A percentile compares a stretch with the other conserved stretches of the same genome.
These are phyloP conservation scores for Marsdenia floribunda DNA, from an alignment of 257 asterid species.

Conservation along the genomic window DNA sequence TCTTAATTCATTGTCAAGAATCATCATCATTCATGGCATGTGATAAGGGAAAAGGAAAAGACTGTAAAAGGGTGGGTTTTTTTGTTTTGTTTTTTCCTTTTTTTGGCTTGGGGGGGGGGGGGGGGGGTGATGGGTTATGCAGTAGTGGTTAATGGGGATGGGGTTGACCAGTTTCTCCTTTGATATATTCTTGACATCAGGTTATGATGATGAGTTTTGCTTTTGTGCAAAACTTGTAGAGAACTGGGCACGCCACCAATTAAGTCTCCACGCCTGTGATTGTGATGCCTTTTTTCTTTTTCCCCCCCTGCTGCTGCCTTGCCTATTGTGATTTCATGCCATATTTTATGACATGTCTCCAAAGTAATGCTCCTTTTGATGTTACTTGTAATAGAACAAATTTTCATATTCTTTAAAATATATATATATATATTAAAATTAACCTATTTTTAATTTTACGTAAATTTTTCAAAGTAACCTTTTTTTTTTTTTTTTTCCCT, in stretches of 20 bases:
- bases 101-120: neutral
- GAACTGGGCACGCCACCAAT: conserved; percentile 15
- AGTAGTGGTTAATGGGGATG: neutral
- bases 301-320: neutral
- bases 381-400: no score
- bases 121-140: neutral
- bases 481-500: no score
- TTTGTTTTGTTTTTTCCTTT: no score
- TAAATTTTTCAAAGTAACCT: no score
- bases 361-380: no score
- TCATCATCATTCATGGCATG: conserved; percentile 9
- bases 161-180: conserved; percentile 4
- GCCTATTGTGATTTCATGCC: neutral
- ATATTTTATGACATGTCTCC: neutral
- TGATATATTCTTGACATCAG: conserved; percentile 2
- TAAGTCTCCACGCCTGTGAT: conserved; percentile 17
- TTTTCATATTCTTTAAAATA: no score
- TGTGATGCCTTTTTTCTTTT: neutral
- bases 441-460: no score
- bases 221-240: conserved; percentile 7
- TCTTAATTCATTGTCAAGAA: conserved; percentile 9
- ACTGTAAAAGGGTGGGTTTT: neutral
- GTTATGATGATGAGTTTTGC: conserved; percentile 8
- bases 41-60: conserved; percentile 1
- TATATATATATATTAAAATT: no score